Conservation (phyloP, 2,329 filamentous ascomycete genomes). For the Cladorrhinum sp. region DNA sequence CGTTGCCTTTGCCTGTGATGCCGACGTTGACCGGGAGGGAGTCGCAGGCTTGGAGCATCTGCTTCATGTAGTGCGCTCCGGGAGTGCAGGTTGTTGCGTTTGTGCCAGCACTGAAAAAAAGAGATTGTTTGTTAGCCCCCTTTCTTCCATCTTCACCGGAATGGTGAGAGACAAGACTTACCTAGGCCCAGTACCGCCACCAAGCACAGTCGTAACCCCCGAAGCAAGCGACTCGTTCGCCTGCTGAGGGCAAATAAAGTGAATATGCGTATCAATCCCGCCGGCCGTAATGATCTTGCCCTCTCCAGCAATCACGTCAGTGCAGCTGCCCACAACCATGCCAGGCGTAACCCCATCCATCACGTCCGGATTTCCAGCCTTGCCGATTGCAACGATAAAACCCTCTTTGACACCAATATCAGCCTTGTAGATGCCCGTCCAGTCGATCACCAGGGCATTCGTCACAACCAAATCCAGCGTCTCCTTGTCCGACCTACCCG, state of each 20-base stretch:
- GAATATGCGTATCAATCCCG: slow-evolving; percentile 85
- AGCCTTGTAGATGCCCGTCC: slow-evolving; percentile 90
- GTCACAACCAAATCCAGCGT: slow-evolving; percentile 81
- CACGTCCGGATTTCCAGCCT: slow-evolving; percentile 94
- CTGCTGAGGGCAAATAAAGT: slow-evolving; percentile 95
- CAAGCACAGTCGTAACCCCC: slow-evolving; percentile 86
- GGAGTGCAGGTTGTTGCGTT: slow-evolving; percentile 94
- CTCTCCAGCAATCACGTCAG: slow-evolving; percentile 89
- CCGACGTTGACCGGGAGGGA: slow-evolving; percentile 79
- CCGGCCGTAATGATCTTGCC: slow-evolving; percentile 88
- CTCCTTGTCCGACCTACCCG: slow-evolving; percentile 67
- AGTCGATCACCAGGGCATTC: slow-evolving; percentile 88
- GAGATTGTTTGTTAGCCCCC: neutral
- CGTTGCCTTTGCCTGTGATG: slow-evolving; percentile 92
- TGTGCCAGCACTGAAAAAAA: slow-evolving; percentile 69
- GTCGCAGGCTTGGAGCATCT: slow-evolving; percentile 89
- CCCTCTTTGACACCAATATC: slow-evolving; percentile 93
- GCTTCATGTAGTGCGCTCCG: slow-evolving; percentile 73
- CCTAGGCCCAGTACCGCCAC: slow-evolving; percentile 90
- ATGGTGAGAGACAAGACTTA: slow-evolving; percentile 37
- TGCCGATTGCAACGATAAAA: slow-evolving; percentile 82
- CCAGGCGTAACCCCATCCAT: slow-evolving; percentile 81
- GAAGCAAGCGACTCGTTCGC: slow-evolving; percentile 77
- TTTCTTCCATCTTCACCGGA: slow-evolving; percentile 2
- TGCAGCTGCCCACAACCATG: slow-evolving; percentile 82